Base-by-base conservation (phyloP, 2,329 filamentous ascomycete genomes). In the Rutstroemia sp. region DNA sequence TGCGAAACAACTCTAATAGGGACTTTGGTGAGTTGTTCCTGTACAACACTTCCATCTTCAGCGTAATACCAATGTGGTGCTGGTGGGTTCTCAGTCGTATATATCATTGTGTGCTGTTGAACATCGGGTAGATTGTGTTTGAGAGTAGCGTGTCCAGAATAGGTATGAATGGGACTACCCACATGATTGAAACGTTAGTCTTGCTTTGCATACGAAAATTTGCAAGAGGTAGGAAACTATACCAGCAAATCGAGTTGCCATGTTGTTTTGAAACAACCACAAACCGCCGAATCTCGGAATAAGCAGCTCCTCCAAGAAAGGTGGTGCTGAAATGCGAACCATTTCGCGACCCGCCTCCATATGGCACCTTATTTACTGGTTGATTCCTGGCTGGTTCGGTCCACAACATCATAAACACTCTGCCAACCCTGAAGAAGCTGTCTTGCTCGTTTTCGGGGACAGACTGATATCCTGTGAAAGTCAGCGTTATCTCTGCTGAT, bases 371-470 rank as follows among this genome's bases (percentile, higher is more conserved):
- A 3, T 12, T 7, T 21, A 27, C 14, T 12, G 30, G 12, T 12
- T 10, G 30, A 5, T 23, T 10, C 7, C 16, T 8, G 4, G 60
- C 64, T 16, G 63, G 64, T n/a, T 67, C 65, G 2, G 58, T 64
- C 64, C 65, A 67, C 5, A 65, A 41, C 51, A 63, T 56, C 61
- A 63, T 64, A 42, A 67, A 67, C 2, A 65, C 65, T 14, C 64
- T 58, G 0, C 65, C 65, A 17, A 61, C 54, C 25, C 49, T 59
- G 57, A 57, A 67, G 39, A 67, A 58, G 0, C 30, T n/a, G 4
- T 51, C 5, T 41, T 54, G 23, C 2, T 6, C 2, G 0, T 42
- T 6, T 8, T 34, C 30, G 5, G 4, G 25, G 5, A 42, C 6
- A 1, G 19, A 8, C 4, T 8, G 8, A 7, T 55, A 58, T 23